Evolutionary conservation across 208 protist genomes (phyloP), one percentile per base, ranked within the genome.

Genomic region (Wallacemonas sp.): DNA sequence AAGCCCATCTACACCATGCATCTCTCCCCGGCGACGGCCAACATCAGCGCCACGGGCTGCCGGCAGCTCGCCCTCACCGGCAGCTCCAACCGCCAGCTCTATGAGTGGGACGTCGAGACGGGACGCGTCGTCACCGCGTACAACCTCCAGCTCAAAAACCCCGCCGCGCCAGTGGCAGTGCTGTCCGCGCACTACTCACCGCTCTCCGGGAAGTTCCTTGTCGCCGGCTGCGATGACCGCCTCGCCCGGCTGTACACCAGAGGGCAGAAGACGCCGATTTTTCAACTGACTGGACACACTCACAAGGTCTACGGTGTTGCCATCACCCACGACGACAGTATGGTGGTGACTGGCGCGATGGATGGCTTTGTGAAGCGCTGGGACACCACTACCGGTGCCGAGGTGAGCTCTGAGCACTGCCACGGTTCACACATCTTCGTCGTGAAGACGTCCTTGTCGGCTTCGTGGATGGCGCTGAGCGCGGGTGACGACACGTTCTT

Each of bases 351-450:
- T 5, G 75, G 60, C 1, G 75, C 78, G 32, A 92, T 92, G 82
- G 86, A 92, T 52, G 52, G 62, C 24, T 68, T 48, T 0, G 58
- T 89, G 39, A 77, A 79, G 37, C 45, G 67, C 42, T 93, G 83
- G 83, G 85, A 94, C 58, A 70, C 82, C 21, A 41, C 44, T 9
- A 83, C 73, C 8, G 71, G 68, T 12, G 46, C 1, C 21, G 68
- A 45, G 36, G 24, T 86, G n/a, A 57, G 39, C n/a, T 74, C 30
- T 0, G 50, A 58, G 53, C 30, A 62, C 15, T 75, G 70, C 2
- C 81, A 86, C 66, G 66, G 55, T 26, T 82, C 67, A 2, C 68
- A 80, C 64, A 73, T 94, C 30, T 94, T 94, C 57, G 36, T 70
- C n/a, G 53, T 92, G 9, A 63, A 65, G 34, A 60, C 63, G 30